Percentiles rank a stretch among this genome's conserved stretches.
These are phyloP conservation scores for Phytopythium aichiense DNA, from an alignment of 352 stramenopile genomes.

Conservation along the genomic window DNA sequence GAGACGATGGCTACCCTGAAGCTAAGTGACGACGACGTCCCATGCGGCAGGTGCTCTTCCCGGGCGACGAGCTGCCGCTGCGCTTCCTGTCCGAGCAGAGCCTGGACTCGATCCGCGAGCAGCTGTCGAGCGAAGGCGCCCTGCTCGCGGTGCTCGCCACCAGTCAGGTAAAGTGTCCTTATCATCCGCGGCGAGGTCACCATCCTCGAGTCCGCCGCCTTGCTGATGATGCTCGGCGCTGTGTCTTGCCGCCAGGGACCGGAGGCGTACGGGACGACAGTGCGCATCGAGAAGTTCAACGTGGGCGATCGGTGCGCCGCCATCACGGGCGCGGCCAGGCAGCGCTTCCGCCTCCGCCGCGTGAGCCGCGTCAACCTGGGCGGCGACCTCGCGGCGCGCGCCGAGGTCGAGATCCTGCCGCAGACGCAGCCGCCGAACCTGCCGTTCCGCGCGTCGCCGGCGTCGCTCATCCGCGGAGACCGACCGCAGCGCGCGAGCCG, in stretches of 20 bases:
- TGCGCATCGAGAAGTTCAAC: conserved; percentile 65
- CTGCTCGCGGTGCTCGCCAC: conserved; percentile 59
- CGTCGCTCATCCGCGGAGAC: background rate
- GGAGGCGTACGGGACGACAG: conserved; percentile 52
- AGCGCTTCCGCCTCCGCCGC: conserved; percentile 53
- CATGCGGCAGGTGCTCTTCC: conserved; percentile 65
- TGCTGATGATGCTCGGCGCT: background rate
- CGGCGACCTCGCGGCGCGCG: conserved; percentile 15
- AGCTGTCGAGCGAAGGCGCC: conserved; percentile 37
- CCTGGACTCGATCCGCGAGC: conserved; percentile 37
- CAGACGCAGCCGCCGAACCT: conserved; percentile 34
- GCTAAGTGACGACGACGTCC: background rate
- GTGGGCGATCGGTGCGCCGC: conserved; percentile 32
- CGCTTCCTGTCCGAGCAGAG: conserved; percentile 62
- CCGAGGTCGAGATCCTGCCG: conserved; percentile 62
- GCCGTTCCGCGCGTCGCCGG: conserved; percentile 20
- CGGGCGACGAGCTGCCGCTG: conserved; percentile 70
- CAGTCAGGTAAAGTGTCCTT: conserved; percentile 25
- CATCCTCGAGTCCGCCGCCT: background rate
- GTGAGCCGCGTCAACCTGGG: conserved; percentile 14
- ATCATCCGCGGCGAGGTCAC: too few species aligned
- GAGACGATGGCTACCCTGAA: too few species aligned
- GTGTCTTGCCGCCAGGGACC: conserved; percentile 16
- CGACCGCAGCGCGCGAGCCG: background rate
- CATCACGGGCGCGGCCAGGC: conserved; percentile 58